Base-by-base conservation (phyloP, 805 yeast species). In the Pichia nanzhaoensis region DNA sequence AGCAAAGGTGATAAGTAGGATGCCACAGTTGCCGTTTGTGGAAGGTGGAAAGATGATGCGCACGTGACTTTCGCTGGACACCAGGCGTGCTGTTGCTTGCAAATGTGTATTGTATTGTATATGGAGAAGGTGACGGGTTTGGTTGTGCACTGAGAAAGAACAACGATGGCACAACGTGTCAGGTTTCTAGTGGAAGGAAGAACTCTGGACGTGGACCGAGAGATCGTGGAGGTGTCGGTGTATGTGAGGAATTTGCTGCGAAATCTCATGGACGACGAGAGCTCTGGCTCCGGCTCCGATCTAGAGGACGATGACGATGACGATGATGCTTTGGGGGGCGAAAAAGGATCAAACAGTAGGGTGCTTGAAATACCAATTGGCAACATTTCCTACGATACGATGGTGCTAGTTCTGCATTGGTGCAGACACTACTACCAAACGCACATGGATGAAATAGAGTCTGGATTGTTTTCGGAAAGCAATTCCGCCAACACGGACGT, bases 211-310 rank as follows among this genome's bases (percentile, higher is more conserved):
- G 89, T 84, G 13, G 86, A 82, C 38, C 71, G 74, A 49, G 76
- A 77, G 53, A 84, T 85, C 16, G 91, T 93, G 13, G 89, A 82
- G 59, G 81, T 87, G 60, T 84, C 93, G 12, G 71, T 82, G 30
- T 71, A 87, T 52, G 75, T 88, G 59, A 85, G 83, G 64, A 84
- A 88, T 65, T 79, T 88, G 82, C 69, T 89, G 51, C 80, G 77
- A 48, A 95, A 86, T 66, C 70, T 75, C 18, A 41, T 46, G 16
- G 51, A 53, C 22, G 49, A 46, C 18, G 48, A 45, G 6, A 14
- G 12, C 12, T 24, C 28, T 6, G n/a, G 16, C 14, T 5, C 16
- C 6, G 12, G n/a, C 16, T 30, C 33, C 6, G 33, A 30, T 13
- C 12, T 14, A 30, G 33, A 30, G 6, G 33, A 30, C 14, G 10